Evolutionary conservation across 257 asterid species (phyloP).

Genomic region (Solanum sparsipilum): DNA sequence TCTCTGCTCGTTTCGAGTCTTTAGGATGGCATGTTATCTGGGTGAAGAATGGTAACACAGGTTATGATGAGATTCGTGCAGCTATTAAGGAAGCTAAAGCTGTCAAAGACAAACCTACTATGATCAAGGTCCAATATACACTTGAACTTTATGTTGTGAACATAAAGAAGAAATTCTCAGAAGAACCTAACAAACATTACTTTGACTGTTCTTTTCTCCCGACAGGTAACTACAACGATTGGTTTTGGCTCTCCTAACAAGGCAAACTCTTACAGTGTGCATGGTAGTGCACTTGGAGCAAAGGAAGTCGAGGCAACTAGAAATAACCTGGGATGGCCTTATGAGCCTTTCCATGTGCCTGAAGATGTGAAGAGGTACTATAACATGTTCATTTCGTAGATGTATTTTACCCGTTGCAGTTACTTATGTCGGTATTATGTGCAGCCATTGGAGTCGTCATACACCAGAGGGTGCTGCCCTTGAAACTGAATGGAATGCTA

Average conservation of each 20-base stretch:
- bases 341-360: constrained; percentile 76
- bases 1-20: constrained; percentile 69
- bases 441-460: constrained; percentile 91
- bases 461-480: constrained; percentile 60
- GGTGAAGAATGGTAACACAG: constrained; percentile 95
- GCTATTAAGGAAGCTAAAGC: constrained; percentile 93
- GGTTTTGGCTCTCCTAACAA: constrained; percentile 81
- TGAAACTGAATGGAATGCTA: constrained; percentile 91
- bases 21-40: constrained; percentile 98
- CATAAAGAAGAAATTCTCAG: neutral
- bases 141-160: neutral
- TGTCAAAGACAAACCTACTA: constrained; percentile 86
- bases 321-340: constrained; percentile 85
- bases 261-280: constrained; percentile 69
- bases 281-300: constrained; percentile 72
- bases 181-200: neutral
- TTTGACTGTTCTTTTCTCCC: constrained; percentile 1
- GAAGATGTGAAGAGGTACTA: constrained; percentile 86
- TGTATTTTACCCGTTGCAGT: neutral
- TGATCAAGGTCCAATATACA: constrained; percentile 50
- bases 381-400: constrained; percentile 15
- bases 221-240: constrained; percentile 68
- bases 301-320: constrained; percentile 98
- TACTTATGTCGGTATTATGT: neutral
- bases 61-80: constrained; percentile 89